Percentiles rank a stretch among this genome's conserved stretches.
phyloP scores from a whole-genome alignment of 345 rosid species.

The Viola odorata region DNA sequence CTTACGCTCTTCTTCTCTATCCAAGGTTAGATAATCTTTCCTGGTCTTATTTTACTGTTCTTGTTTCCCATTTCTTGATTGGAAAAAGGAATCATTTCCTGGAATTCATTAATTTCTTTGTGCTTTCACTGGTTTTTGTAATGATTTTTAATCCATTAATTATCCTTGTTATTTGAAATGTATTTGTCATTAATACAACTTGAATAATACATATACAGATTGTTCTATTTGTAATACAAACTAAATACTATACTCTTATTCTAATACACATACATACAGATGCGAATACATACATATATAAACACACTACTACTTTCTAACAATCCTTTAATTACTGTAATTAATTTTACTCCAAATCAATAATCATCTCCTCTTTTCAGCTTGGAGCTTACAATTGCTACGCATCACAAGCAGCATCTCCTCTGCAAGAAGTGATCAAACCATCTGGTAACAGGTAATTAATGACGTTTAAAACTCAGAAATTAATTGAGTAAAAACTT shows the following conservation, averaged over 20 bases:
- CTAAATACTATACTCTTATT: too few relatives aligned
- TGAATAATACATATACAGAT: too few relatives aligned
- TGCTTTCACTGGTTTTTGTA: too few relatives aligned
- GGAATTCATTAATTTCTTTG: background rate
- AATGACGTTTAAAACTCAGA: too few relatives aligned
- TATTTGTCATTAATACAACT: too few relatives aligned
- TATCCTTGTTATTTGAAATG: too few relatives aligned
- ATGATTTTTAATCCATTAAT: background rate
- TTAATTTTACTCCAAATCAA: background rate
- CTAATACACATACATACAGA: too few relatives aligned
- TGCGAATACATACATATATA: too few relatives aligned
- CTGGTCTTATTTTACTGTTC: background rate
- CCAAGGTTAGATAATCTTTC: constrained; percentile 16
- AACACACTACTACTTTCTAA: too few relatives aligned
- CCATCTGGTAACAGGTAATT: constrained; percentile 28
- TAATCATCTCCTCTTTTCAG: constrained; percentile 16
- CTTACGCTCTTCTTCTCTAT: constrained; percentile 16
- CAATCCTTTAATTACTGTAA: background rate
- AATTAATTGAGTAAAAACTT: too few relatives aligned
- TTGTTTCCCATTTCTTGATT: background rate
- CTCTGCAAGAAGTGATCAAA: constrained; percentile 17
- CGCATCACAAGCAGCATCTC: constrained; percentile 33
- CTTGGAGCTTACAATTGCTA: constrained; percentile 18
- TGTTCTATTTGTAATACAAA: too few relatives aligned
- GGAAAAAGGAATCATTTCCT: background rate